Evolutionary conservation across 805 yeast species (phyloP).

Genomic region (Kuraishia cidri): DNA sequence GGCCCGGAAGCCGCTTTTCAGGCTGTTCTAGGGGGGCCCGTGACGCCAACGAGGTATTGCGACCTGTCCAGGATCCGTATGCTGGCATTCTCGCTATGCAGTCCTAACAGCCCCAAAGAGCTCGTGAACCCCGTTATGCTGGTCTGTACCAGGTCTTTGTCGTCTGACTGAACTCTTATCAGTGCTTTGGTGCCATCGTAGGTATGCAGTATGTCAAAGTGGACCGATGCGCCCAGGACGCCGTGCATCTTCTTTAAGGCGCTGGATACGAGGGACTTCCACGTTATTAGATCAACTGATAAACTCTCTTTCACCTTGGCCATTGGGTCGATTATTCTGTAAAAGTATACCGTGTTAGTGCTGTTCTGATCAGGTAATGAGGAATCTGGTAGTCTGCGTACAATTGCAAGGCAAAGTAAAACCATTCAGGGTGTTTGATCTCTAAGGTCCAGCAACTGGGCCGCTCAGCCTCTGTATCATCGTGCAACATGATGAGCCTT

Average conservation of each 20-base stretch:
- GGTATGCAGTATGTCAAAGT: slow-evolving; percentile 14
- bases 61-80: slow-evolving; percentile 8
- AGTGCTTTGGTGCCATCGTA: slow-evolving; percentile 4
- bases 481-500: neutral
- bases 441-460: too few species aligned
- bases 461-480: neutral
- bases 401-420: slow-evolving; percentile 7
- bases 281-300: slow-evolving; percentile 10
- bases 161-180: slow-evolving; percentile 13
- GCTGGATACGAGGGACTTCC: slow-evolving; percentile 14
- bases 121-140: slow-evolving; percentile 9
- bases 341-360: neutral
- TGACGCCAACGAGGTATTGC: slow-evolving; percentile 13
- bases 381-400: slow-evolving; percentile 4
- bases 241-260: slow-evolving; percentile 16
- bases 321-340: neutral
- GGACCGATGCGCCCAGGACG: slow-evolving; percentile 14
- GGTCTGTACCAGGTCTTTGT: slow-evolving; percentile 9
- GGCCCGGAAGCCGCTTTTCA: too few species aligned
- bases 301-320: neutral
- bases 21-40: slow-evolving; percentile 16
- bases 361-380: neutral
- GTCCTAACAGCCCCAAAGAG: slow-evolving; percentile 5
- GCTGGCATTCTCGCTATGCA: slow-evolving; percentile 2
- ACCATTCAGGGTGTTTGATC: slow-evolving; percentile 9